Conservation (phyloP, 306 rosid species). For the Prunus dulcis region DNA sequence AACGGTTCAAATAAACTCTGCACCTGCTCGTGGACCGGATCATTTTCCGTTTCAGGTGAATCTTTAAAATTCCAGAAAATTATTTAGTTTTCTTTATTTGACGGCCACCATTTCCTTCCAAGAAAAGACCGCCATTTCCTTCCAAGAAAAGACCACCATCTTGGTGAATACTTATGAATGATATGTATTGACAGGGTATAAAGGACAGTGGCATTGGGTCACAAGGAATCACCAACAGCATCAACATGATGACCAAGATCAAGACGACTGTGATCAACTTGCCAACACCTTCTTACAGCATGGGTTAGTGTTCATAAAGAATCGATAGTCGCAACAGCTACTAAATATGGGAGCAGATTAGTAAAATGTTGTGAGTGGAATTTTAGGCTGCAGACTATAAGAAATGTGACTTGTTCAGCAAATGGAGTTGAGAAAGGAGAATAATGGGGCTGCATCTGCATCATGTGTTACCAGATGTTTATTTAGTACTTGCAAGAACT, state of each 20-base stretch:
- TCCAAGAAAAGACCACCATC: not conserved
- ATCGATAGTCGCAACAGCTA: not conserved
- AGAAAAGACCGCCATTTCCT: not conserved
- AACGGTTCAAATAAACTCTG: slow-evolving; percentile 94
- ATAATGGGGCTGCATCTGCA: not conserved
- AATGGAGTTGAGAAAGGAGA: slow-evolving; percentile 2
- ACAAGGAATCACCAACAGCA: slow-evolving; percentile 96
- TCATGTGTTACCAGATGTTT: not conserved
- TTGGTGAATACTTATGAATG: not conserved
- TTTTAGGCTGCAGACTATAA: slow-evolving; percentile 18
- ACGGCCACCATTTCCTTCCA: not conserved
- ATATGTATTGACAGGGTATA: slow-evolving; percentile 55
- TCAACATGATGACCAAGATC: slow-evolving; percentile 94
- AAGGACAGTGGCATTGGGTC: slow-evolving; percentile 99
- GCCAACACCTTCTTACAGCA: slow-evolving; percentile 88
- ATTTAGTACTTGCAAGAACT: not conserved
- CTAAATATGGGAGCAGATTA: not conserved
- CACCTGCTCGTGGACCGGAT: slow-evolving; percentile 98
- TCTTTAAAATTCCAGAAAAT: not conserved
- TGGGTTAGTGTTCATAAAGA: slow-evolving; percentile 52
- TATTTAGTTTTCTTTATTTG: not conserved
- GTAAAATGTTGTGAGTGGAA: not conserved
- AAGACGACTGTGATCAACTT: slow-evolving; percentile 88
- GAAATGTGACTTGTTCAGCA: not conserved
- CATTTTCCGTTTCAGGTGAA: slow-evolving; percentile 96